Base-by-base conservation (phyloP, 2,329 filamentous ascomycete species). In the Talaromyces sp. region DNA sequence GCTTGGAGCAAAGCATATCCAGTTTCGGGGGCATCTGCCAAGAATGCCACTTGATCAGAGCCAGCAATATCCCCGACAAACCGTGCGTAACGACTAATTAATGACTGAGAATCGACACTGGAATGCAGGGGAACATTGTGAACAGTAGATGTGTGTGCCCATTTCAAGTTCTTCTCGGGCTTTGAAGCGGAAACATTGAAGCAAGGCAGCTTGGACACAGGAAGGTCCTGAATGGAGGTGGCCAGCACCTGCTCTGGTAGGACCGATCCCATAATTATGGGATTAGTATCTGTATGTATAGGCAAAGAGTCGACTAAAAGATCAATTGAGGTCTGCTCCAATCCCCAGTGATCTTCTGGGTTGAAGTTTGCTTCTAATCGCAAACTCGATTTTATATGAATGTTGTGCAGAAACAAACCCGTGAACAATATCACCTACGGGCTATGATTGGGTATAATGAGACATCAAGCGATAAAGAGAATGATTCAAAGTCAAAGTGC, bases 1-100 rank as follows among this genome's bases (percentile, higher is more conserved):
- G 41, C 41, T 30, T 44, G 24, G 4, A 44, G n/a, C 8, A 44
- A 32, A 10, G 27, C 17, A 33, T 19, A 27, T 4, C 41, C 41
- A 10, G 13, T 44, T 16, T 44, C 41, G 16, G 41, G 41, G 1
- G 27, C 41, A 44, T 44, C 41, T n/a, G 41, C 41, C 13, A 44
- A 3, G 2, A 44, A 44, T n/a, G 41, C 24, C 10, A 44, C 17
- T 17, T 17, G 29, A 11, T 44, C 41, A 17, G 41, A 44, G 16
- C 41, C 29, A 27, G 29, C 41, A 32, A 44, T 16, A 44, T 44
- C 41, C 11, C 41, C 41, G 16, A 44, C 29, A 14, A 44, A 44
- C 5, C 41, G 41, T 6, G 41, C 41, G 19, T 30, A 44, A 13
- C 41, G 41, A 17, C 41, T 16, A 4, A 44, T 24, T 2, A 44